Evolutionary conservation across 1,139 yeast genomes (phyloP), one percentile per base, ranked within the genome.

Genomic region (Yamadazyma dushanensis): DNA sequence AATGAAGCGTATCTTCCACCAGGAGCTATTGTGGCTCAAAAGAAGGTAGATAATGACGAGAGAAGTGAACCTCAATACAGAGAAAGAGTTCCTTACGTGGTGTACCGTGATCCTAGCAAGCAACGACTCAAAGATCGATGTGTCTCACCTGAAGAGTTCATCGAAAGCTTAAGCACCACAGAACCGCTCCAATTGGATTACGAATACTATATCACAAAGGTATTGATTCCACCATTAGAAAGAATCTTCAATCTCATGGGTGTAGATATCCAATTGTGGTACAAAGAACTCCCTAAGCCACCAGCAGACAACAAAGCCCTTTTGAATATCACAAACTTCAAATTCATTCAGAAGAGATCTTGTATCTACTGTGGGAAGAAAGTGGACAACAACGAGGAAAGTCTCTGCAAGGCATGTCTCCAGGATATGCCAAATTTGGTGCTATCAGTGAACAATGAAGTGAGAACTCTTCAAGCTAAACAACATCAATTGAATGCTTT

Each of bases 1-100:
- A 80, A 76, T 46, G 84, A 79, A 30, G 66, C 70, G 15, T 71
- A 79, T 34, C 72, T 87, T 3, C 98, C 98, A 0, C 94, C 97
- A 0, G 98, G 97, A 0, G 98, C 98, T 0, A 69, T 81, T 11
- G 73, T 92, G 2, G 84, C 95, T 7, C 73, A 76, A 43, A 73
- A 75, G 44, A 73, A 72, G 42, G 76, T 80, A 56, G 73, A 72
- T 24, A 58, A 69, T 5, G 98, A 92, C 55, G 76, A 74, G 6
- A 61, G 95, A 29, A 73, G 81, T 2, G 92, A 80, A 50, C 96
- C 97, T 0, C 97, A 90, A 54, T 90, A 86, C 48, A 73, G 76
- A 35, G 97, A 92, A 56, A 65, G 98, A 36, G 88, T 92, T 0
- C 94, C 95, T 0, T 92, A 89, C 54, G 73, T 92, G 11, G 95